Evolutionary conservation across 2,329 filamentous ascomycete species (phyloP), one percentile per base, ranked within the genome.

Genomic region (Lecanoromycetidae sp.): DNA sequence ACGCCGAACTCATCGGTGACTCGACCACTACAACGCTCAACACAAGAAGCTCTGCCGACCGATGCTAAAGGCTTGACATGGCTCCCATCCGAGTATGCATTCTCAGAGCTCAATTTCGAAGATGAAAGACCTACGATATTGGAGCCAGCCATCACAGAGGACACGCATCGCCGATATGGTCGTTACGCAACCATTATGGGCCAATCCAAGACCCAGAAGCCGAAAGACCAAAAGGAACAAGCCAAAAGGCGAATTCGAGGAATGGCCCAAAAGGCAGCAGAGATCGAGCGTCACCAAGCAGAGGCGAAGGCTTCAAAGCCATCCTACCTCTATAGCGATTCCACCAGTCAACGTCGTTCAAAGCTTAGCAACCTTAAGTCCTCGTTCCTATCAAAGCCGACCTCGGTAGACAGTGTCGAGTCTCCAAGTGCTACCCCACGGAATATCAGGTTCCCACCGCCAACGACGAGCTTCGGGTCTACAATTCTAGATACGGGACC

Each of bases 91-190:
- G 15, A 36, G 10, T 47, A 35, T 41, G 29, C 44, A 17, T 47
- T 47, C 25, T 34, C 36, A 3, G 38, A 40, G 17, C 30, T 34
- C 37, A 47, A 47, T 17, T 47, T 29, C 26, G 44, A 47, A 36
- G 37, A 42, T 17, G 13, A 36, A 9, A 40, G 44, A 27, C 44
- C 44, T 15, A 42, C 37, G 12, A 17, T 47, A 3, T 6, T 42
- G 12, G 30, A 23, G 30, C 36, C 27, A 6, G 30, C 30, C 13
- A 30, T 15, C 13, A 13, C 27, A 15, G 19, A 40, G 17, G 20
- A 37, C 26, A 27, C n/a, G 8, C 44, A 10, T 23, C 4, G 25
- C 5, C 17, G 12, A 26, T 9, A 22, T 30, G 19, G 27, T 33
- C 8, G 7, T 13, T 38, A 38, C 22, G 35, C 15, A 38, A 38